Conservation (phyloP, 2,329 filamentous ascomycete genomes). For the Alternaria infectoria region DNA sequence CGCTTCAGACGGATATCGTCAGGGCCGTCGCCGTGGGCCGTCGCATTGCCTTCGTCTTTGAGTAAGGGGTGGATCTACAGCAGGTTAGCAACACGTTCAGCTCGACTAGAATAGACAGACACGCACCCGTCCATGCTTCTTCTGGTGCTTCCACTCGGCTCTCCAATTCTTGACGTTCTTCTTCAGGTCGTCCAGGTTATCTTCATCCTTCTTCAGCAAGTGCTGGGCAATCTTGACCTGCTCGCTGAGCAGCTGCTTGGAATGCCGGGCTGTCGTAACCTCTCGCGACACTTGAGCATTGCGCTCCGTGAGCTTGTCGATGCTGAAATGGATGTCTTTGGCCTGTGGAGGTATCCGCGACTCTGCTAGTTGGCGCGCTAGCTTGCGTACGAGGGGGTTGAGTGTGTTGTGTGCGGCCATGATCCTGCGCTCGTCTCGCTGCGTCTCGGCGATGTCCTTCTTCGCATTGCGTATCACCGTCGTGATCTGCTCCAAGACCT, state of each 20-base stretch:
- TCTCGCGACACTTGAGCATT: constrained; percentile 56
- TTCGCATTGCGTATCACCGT: constrained; percentile 65
- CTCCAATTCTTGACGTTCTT: constrained; percentile 38
- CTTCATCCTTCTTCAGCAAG: constrained; percentile 35
- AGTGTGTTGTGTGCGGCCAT: constrained; percentile 64
- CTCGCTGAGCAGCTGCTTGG: constrained; percentile 64
- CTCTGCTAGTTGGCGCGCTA: constrained; percentile 64
- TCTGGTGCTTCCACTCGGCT: constrained; percentile 39
- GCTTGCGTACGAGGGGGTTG: constrained; percentile 60
- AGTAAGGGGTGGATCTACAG: constrained; percentile 45
- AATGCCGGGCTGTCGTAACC: constrained; percentile 67
- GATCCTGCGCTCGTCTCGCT: constrained; percentile 55
- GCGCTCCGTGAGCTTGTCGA: constrained; percentile 68
- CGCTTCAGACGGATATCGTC: constrained; percentile 40
- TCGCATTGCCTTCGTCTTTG: constrained; percentile 18
- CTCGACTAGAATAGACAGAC: constrained; percentile 6
- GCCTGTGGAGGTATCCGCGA: constrained; percentile 70
- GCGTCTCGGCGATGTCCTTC: constrained; percentile 66
- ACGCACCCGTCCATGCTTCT: constrained; percentile 38
- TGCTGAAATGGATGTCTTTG: constrained; percentile 63
- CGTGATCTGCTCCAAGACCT: constrained; percentile 63
- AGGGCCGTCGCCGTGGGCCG: constrained; percentile 32
- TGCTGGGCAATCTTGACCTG: constrained; percentile 65
- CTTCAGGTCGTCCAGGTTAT: constrained; percentile 37
- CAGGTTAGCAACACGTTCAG: constrained; percentile 23